phyloP scores from a whole-genome alignment of 176 grass and related monocot genomes.

The maize (Zea mays) region DNA sequence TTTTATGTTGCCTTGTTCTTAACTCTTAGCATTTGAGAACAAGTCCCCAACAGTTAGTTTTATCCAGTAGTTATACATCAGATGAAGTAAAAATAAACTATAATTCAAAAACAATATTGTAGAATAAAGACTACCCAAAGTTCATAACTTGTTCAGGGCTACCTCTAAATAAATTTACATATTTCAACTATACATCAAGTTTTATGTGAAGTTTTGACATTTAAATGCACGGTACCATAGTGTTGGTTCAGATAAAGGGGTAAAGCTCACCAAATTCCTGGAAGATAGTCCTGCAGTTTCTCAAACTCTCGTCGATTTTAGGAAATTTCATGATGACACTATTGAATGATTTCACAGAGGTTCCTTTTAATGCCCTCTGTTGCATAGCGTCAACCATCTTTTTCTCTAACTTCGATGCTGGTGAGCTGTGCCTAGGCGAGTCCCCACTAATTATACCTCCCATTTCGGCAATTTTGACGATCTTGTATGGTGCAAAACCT shows the following conservation, averaged over 20 bases:
- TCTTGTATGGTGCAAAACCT: background rate
- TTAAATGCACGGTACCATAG: slow-evolving; percentile 6
- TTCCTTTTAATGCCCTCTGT: slow-evolving; percentile 81
- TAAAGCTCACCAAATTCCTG: slow-evolving; percentile 86
- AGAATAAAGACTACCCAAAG: background rate
- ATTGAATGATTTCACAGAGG: slow-evolving; percentile 82
- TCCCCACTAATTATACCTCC: slow-evolving; percentile 65
- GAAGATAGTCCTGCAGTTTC: slow-evolving; percentile 91
- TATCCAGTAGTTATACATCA: background rate
- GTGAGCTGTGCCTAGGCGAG: slow-evolving; percentile 48
- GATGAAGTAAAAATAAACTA: background rate
- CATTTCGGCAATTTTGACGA: slow-evolving; percentile 42
- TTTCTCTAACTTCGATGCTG: slow-evolving; percentile 75
- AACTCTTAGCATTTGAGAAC: no score
- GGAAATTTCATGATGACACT: slow-evolving; percentile 96
- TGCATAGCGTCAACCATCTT: slow-evolving; percentile 99
- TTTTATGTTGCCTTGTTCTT: no score
- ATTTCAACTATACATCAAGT: background rate
- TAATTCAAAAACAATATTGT: background rate
- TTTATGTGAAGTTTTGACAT: background rate
- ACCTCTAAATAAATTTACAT: background rate
- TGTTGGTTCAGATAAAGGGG: background rate
- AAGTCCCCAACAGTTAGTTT: no score
- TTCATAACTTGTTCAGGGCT: background rate
- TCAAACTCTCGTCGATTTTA: slow-evolving; percentile 88